Percentiles rank a stretch among this genome's conserved stretches.
Conservation (phyloP, 331 rosid species). For the Erythrophleum ivorense region DNA sequence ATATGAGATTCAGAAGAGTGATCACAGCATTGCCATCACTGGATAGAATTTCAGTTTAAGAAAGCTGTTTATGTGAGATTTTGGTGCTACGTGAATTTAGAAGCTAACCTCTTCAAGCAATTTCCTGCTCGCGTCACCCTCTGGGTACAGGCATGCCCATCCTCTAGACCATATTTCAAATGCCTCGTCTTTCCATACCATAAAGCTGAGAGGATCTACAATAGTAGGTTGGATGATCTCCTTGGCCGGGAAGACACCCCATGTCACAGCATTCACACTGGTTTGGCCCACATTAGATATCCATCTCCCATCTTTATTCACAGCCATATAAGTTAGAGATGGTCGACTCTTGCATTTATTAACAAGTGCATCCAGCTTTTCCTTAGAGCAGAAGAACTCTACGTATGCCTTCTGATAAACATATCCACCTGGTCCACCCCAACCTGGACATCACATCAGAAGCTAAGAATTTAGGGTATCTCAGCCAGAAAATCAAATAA, state of each 20-base stretch:
- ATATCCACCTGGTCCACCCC: slow-evolving; percentile 97
- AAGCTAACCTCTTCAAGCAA: slow-evolving; percentile 84
- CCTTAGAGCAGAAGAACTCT: slow-evolving; percentile 93
- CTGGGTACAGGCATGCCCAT: slow-evolving; percentile 84
- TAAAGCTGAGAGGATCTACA: slow-evolving; percentile 90
- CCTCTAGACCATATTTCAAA: slow-evolving; percentile 94
- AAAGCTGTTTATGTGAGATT: slow-evolving; percentile 1
- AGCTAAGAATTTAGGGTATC: slow-evolving; percentile 30
- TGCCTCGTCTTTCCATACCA: slow-evolving; percentile 96
- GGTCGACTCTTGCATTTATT: slow-evolving; percentile 70
- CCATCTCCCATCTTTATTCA: slow-evolving; percentile 80
- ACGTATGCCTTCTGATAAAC: slow-evolving; percentile 96
- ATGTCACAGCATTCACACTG: slow-evolving; percentile 93
- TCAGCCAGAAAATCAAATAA: slow-evolving; percentile 23
- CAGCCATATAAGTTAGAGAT: slow-evolving; percentile 84
- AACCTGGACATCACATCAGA: slow-evolving; percentile 61
- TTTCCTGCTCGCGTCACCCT: slow-evolving; percentile 76
- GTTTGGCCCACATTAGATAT: slow-evolving; percentile 69
- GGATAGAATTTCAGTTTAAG: slow-evolving; percentile 13
- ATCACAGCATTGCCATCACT: not conserved
- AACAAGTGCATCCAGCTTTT: slow-evolving; percentile 69
- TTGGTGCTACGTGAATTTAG: not conserved
- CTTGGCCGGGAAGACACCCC: slow-evolving; percentile 98
- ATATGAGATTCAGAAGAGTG: slow-evolving; percentile 15
- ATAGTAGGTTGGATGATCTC: slow-evolving; percentile 96